Conservation (phyloP, 176 grass and related monocot genomes). For the Dactylis glomerata region DNA sequence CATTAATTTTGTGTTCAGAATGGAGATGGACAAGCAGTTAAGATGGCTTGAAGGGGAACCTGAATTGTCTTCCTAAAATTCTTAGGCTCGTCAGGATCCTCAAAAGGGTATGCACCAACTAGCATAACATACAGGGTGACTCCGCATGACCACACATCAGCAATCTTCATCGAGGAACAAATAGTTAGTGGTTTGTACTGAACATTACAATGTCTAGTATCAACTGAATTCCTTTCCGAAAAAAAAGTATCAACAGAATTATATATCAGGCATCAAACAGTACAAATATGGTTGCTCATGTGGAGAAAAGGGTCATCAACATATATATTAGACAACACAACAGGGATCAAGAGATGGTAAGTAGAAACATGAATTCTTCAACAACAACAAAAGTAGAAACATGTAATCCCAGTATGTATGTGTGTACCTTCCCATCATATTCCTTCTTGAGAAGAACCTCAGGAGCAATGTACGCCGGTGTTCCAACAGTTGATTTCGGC, state of each 20-base stretch:
- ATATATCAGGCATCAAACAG: neutral
- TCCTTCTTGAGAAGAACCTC: conserved; percentile 81
- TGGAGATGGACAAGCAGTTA: neutral
- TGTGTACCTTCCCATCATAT: conserved; percentile 79
- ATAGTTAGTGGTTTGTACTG: neutral
- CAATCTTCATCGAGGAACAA: conserved; percentile 52
- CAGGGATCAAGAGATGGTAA: neutral
- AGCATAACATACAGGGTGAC: conserved; percentile 96
- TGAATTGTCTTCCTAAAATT: conserved; percentile 96
- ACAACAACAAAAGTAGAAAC: too few species aligned
- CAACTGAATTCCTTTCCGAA: too few species aligned
- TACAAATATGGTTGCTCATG: neutral
- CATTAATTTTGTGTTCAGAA: conserved; percentile 1
- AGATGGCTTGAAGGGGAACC: conserved; percentile 22
- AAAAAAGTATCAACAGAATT: neutral
- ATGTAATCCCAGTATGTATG: neutral
- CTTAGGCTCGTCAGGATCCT: conserved; percentile 88
- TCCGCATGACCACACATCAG: conserved; percentile 95
- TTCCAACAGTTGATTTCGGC: conserved; percentile 75
- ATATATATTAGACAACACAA: neutral
- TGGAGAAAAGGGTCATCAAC: neutral
- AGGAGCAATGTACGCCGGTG: conserved; percentile 79
- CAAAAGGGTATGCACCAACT: conserved; percentile 93
- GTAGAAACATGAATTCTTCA: neutral
- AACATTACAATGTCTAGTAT: neutral